Conservation (phyloP, 192 early-diverging fungal species). For the Coemansia interrupta region DNA sequence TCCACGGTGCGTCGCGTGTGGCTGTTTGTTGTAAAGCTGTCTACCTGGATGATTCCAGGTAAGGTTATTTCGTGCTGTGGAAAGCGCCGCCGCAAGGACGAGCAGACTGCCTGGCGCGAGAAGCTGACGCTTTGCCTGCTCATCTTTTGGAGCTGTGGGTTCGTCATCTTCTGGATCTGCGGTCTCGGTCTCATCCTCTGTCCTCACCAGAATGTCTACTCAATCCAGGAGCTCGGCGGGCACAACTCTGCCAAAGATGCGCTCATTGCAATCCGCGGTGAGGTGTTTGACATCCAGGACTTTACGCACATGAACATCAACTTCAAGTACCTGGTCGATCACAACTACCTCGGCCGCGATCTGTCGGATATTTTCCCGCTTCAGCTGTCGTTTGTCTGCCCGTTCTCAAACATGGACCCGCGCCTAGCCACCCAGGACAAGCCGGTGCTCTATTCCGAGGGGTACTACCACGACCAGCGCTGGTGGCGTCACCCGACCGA, state of each 20-base stretch:
- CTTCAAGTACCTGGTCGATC: slow-evolving; percentile 46
- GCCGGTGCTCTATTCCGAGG: slow-evolving; percentile 56
- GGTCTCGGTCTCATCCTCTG: slow-evolving; percentile 68
- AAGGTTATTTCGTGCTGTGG: slow-evolving; percentile 63
- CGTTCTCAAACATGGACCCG: slow-evolving; percentile 54
- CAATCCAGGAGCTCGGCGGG: slow-evolving; percentile 58
- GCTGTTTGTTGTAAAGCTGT: slow-evolving; percentile 70
- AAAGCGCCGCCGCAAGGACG: slow-evolving; percentile 68
- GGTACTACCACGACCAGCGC: slow-evolving; percentile 66
- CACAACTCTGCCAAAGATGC: slow-evolving; percentile 58
- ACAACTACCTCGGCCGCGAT: slow-evolving; percentile 65
- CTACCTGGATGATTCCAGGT: slow-evolving; percentile 68
- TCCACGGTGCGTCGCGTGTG: slow-evolving; percentile 68
- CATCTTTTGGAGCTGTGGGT: slow-evolving; percentile 67
- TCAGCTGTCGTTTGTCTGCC: slow-evolving; percentile 56
- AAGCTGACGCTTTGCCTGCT: slow-evolving; percentile 85
- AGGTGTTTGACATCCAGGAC: slow-evolving; percentile 71
- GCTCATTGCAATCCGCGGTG: slow-evolving; percentile 67
- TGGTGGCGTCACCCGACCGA: slow-evolving; percentile 51
- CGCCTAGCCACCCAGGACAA: slow-evolving; percentile 50
- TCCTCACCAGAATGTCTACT: slow-evolving; percentile 69
- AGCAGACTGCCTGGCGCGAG: slow-evolving; percentile 92
- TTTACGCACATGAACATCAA: slow-evolving; percentile 57
- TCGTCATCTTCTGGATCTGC: slow-evolving; percentile 82
- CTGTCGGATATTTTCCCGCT: slow-evolving; percentile 67